Evolutionary conservation across 2,329 filamentous ascomycete species (phyloP).

Genomic region (Ophiostoma fasciatum): DNA sequence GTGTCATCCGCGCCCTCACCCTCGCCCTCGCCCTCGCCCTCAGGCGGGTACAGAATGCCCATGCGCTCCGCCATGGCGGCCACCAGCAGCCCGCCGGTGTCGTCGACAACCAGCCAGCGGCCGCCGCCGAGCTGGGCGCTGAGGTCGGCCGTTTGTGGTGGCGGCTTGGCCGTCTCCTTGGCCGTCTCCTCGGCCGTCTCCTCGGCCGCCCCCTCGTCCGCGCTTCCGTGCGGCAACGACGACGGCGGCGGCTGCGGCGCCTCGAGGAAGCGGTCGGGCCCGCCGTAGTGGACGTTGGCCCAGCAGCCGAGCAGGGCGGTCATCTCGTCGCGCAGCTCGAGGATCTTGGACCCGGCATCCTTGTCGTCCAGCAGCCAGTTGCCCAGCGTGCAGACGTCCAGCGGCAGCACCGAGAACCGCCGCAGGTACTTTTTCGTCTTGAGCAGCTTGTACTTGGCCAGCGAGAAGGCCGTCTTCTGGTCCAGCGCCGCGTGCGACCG

Average conservation of each 20-base stretch:
- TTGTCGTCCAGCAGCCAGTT: slow-evolving; percentile 69
- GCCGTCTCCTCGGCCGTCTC: slow-evolving; percentile 14
- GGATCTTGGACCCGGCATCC: slow-evolving; percentile 55
- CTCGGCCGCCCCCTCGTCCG: slow-evolving; percentile 13
- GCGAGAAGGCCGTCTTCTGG: slow-evolving; percentile 84
- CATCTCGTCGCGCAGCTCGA: slow-evolving; percentile 78
- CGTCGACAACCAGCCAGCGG: slow-evolving; percentile 72
- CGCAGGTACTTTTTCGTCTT: slow-evolving; percentile 91
- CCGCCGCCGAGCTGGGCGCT: slow-evolving; percentile 15
- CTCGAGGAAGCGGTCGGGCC: slow-evolving; percentile 16
- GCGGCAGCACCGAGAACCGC: slow-evolving; percentile 68
- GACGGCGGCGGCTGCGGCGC: slow-evolving; percentile 1
- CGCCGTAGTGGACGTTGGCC: slow-evolving; percentile 74
- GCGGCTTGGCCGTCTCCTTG: not conserved
- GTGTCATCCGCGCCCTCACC: not conserved
- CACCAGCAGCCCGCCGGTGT: slow-evolving; percentile 69
- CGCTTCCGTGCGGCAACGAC: too few species aligned
- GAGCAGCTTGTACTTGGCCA: slow-evolving; percentile 89
- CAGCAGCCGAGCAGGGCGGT: slow-evolving; percentile 72
- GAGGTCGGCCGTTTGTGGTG: not conserved
- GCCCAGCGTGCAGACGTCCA: slow-evolving; percentile 63
- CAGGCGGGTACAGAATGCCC: slow-evolving; percentile 52
- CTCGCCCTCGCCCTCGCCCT: slow-evolving; percentile 15
- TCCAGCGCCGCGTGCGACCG: slow-evolving; percentile 79
- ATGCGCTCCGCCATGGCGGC: slow-evolving; percentile 80